Percentiles rank a stretch among this genome's conserved stretches.
phyloP scores from a whole-genome alignment of 2,329 filamentous ascomycete species.

The Byssothecium circinans region DNA sequence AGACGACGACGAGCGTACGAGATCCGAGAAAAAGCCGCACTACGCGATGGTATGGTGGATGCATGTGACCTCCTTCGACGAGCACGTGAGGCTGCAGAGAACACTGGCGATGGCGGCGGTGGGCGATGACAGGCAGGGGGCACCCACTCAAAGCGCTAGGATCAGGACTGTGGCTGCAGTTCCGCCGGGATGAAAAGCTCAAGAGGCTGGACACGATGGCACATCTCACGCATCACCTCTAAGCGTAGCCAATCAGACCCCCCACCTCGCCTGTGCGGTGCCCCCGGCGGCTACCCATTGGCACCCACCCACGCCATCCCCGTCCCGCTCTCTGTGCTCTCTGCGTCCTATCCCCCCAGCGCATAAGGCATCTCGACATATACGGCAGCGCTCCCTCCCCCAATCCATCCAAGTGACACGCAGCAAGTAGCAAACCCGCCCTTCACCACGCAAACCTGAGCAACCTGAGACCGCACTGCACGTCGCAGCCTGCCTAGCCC shows the following conservation, averaged over 20 bases:
- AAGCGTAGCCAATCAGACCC: conserved; percentile 6
- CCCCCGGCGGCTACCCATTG: conserved; percentile 13
- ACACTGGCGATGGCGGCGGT: conserved; percentile 9
- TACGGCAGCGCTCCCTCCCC: conserved; percentile 31
- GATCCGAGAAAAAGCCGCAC: too few relatives aligned
- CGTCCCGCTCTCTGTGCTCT: background rate
- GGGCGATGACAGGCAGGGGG: conserved; percentile 18
- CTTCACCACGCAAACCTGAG: conserved; percentile 22
- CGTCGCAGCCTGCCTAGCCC: conserved; percentile 32
- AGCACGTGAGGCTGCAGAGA: conserved; percentile 7
- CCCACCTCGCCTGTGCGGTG: background rate
- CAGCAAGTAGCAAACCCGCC: conserved; percentile 37
- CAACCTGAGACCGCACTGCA: conserved; percentile 35
- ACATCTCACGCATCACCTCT: conserved; percentile 25
- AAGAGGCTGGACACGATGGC: conserved; percentile 20
- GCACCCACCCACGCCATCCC: background rate
- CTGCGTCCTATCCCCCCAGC: conserved; percentile 20
- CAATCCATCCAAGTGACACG: conserved; percentile 36
- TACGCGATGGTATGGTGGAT: too few relatives aligned
- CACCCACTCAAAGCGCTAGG: conserved; percentile 14
- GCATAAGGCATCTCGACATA: conserved; percentile 41
- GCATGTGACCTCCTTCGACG: too few relatives aligned
- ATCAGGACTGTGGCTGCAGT: conserved; percentile 7
- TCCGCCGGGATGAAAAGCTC: conserved; percentile 11
- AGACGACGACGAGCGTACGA: too few relatives aligned